Evolutionary conservation across 2,329 filamentous ascomycete genomes (phyloP), one percentile per base, ranked within the genome.

Genomic region (Coniochaeta ligniaria): DNA sequence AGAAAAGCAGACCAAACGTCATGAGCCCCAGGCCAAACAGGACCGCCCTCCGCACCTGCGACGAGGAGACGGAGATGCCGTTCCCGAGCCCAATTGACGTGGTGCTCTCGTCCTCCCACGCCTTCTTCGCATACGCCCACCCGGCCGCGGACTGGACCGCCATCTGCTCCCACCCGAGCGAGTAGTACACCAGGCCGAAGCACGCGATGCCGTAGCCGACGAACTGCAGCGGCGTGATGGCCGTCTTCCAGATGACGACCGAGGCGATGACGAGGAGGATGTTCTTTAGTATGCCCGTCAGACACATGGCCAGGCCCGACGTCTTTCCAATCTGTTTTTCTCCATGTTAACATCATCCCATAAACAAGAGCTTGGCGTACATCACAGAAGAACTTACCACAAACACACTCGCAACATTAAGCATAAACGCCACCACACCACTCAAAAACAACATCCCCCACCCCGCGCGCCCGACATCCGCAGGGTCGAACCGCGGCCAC

Each of bases 371-470:
- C 3, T 8, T 36, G 35, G 12, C 31, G 31, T 5, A 14, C 7
- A 36, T 9, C 33, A n/a, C 26, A 45, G 5, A 11, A 14, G 16
- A 57, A 78, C 88, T 70, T 83, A 94, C 90, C 75, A 96, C 72
- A 77, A 92, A 91, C n/a, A 95, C 90, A 65, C 92, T 91, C 45
- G 90, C 89, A 36, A 95, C 83, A 74, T 95, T 96, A 66, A 95
- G 41, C 65, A 90, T 70, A 75, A 94, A 93, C 2, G 91, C 90
- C 62, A 92, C 80, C 64, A 83, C 74, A 17, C 89, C 91, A 73
- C 93, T 94, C 64, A 84, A 47, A 11, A 65, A 24, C 57, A 96
- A 80, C 62, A 86, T 82, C 66, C 81, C 78, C 61, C 86, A 75
- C 31, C 91, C 91, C 7, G 90, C 73, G 31, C 81, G 79, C 69